Base-by-base conservation (phyloP, 371 early-diverging fungal species). In the Apophysomyces ossiformis region DNA sequence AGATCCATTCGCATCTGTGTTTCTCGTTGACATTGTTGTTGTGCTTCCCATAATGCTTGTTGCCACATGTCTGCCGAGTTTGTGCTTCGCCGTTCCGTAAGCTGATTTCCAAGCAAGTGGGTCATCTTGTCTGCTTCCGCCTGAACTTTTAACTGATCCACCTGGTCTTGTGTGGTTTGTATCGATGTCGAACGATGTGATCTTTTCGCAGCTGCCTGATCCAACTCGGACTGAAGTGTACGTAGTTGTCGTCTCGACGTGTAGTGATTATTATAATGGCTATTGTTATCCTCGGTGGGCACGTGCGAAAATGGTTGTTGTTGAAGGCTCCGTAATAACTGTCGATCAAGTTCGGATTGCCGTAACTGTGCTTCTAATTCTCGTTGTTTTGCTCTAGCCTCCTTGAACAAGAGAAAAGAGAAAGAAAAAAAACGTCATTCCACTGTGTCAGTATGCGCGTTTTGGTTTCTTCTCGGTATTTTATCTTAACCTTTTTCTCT, bases 1-100 rank as follows among this genome's bases (percentile, higher is more conserved):
- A 50, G 54, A 50, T 50, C 54, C 18, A 50, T 50, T 11, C 54
- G 54, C 21, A 50, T n/a, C 21, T 50, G 54, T 21, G 54, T 6
- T 21, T 50, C 54, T 9, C 54, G 54, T 21, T 50, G 54, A 26
- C 1, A 9, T 26, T 50, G 54, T 21, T 50, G 54, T 11, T 50
- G 54, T 21, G 54, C 54, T 8, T 16, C 21, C 21, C n/a, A 21
- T 21, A 50, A 26, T 4, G 54, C 54, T 21, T 50, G 54, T 21
- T 50, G 54, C 54, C 54, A 50, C 8, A 8, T 50, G 9, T 50
- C 54, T 18, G 54, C 26, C 9, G 21, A 16, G 21, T n/a, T 50
- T 13, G 47, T 47, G 54, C 21, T 50, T 0, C 21, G 21, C 7
- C 54, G 54, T 11, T 50, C 54, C 5, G 9, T 26, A 5, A n/a